These are phyloP conservation scores for Ceratocystis papillata DNA, from an alignment of 2,329 filamentous ascomycete species.

Conservation along the genomic window DNA sequence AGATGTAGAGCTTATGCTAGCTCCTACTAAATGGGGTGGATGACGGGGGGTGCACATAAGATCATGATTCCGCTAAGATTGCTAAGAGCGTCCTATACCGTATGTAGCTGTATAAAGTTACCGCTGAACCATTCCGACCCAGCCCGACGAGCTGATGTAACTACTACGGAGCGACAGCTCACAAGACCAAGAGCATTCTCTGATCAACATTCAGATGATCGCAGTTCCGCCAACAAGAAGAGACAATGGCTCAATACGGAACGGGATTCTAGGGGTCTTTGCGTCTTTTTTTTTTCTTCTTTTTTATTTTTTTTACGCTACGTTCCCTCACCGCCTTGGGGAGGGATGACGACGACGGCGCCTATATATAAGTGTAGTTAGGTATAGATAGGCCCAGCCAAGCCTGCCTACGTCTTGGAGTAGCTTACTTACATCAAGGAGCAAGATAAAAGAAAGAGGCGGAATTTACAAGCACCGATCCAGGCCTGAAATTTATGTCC, in stretches of 20 bases:
- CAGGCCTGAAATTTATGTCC: neutral
- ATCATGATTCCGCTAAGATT: neutral
- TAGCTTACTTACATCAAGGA: neutral
- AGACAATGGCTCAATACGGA: neutral
- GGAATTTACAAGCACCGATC: neutral
- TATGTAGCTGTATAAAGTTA: neutral
- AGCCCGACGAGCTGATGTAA: neutral
- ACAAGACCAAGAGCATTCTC: neutral
- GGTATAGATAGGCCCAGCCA: neutral
- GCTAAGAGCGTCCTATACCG: neutral
- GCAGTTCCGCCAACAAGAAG: neutral
- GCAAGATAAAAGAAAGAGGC: neutral
- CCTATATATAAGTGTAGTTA: neutral
- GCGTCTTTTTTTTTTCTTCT: conserved; percentile 1
- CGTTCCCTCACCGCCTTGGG: neutral
- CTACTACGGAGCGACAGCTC: neutral
- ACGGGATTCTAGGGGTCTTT: conserved; percentile 1
- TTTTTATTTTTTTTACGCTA: neutral
- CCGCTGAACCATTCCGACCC: neutral
- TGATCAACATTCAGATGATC: neutral
- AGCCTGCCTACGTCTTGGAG: too few species aligned
- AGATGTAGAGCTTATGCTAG: neutral
- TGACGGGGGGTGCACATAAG: neutral
- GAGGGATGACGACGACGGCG: neutral
- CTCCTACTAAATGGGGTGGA: neutral